Base-by-base conservation (phyloP, 2,329 filamentous ascomycete species). In the Colletotrichum falcatum region DNA sequence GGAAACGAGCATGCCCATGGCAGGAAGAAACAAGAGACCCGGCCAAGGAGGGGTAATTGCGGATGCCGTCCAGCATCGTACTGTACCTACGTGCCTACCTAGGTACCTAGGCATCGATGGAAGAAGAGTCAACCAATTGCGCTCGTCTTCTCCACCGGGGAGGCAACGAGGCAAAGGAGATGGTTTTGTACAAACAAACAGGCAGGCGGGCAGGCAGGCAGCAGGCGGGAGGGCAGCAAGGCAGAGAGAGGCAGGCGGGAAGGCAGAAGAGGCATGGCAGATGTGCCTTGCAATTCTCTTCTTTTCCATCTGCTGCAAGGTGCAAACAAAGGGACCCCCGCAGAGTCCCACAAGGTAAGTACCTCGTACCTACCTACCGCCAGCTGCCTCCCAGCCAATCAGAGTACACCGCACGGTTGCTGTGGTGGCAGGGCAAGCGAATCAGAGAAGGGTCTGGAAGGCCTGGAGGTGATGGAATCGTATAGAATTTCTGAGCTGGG, bases 401-500 rank as follows among this genome's bases (percentile, higher is more conserved):
- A 75, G 18, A 51, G 44, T 11, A 5, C 48, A 60, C 54, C 39
- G 61, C 61, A 49, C 49, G 56, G 74, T 75, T 75, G 74, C 74
- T 55, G 74, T 73, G 73, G 74, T 73, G 72, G 69, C 72, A 74
- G 68, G 70, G 67, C 68, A 73, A 63, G 60, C 71, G 73, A 74
- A 74, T 73, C 62, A 72, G 65, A 72, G 73, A 74, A 74, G 71
- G 65, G 60, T 70, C 73, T 74, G 73, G 73, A 74, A 74, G 73
- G 60, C 53, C 62, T 68, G 64, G 67, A 71, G 77, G 75, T 78
- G 81, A 79, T 83, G 78, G 82, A 83, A 83, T 83, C 82, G 75
- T 79, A 83, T 83, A 82, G 82, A 83, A 83, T 80, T 81, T 79
- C 79, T 77, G 75, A 76, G 76, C 66, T 73, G 75, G 71, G 67